Base-by-base conservation (phyloP, 2,329 filamentous ascomycete genomes). In the Aspergillus neoniger region DNA sequence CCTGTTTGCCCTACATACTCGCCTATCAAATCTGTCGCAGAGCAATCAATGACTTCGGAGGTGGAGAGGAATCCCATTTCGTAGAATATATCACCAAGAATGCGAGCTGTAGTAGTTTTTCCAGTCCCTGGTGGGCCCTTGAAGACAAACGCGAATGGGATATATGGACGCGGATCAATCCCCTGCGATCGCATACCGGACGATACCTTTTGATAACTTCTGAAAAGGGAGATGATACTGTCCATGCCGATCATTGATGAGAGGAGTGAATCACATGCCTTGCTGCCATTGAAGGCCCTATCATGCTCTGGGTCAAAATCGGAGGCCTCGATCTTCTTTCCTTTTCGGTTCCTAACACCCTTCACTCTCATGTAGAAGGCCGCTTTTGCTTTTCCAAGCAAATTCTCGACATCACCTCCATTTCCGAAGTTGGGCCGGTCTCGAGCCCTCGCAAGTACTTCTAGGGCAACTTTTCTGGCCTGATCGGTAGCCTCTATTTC, bases 21-120 rank as follows among this genome's bases (percentile, higher is more conserved):
- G 0, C 85, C 89, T 1, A 92, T 80, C 0, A 92, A 70, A 43
- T 91, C 87, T 0, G 85, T 84, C 0, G 87, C 86, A 0, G 89
- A 91, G 54, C 82, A 86, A 48, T 91, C 86, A 0, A 85, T 71
- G 0, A 91, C 86, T 28, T 86, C 81, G 0, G 80, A 81, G 0
- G 77, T 79, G 0, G 83, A 76, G 0, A 92, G 76, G 49, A 91
- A 86, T 0, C 88, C 89, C 80, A 91, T 84, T 66, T 91, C 86
- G 69, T 89, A 91, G 67, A 85, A 92, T 0, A 92, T 79, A 64
- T 90, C 84, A 10, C 88, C 89, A 81, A 92, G 89, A 63, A 87
- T 88, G 10, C 81, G 15, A 7, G 90, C 90, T 0, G 82, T 90
- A 0, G 87, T 87, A 0, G 89, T 91, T 69, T 91, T 92, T 0